Evolutionary conservation across 2,329 filamentous ascomycete species (phyloP), one percentile per base, ranked within the genome.

Genomic region (Aaosphaeria pasadenensis): DNA sequence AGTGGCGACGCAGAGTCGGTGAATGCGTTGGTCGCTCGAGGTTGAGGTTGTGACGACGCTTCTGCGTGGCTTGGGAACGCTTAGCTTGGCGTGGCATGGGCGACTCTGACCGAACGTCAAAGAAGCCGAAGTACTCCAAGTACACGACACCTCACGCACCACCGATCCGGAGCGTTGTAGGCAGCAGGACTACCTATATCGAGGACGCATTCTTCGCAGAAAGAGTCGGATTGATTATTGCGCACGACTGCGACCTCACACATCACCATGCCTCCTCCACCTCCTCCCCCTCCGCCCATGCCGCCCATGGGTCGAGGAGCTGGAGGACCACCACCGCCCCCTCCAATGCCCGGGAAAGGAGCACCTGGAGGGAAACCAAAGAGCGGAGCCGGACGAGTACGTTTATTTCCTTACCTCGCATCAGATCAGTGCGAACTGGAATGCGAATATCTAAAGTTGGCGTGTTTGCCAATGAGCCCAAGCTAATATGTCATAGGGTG

Each of bases 401-500:
- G 66, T 58, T n/a, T 11, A 40, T 7, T 29, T 30, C 4, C 43
- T 36, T 28, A 40, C 32, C 38, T 28, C 38, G 24, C 35, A 46
- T 24, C 40, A 49, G n/a, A 45, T 42, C 17, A 11, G 43, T 44
- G 43, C 42, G 17, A 32, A 32, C 44, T 24, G 35, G 32, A 29
- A 24, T 17, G 33, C 46, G 31, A 24, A 24, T 24, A 2, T 24
- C 17, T 24, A 24, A 24, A 24, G 51, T 1, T 30, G 28, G 29
- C 40, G 31, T 28, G 13, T 36, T n/a, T 43, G 28, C 28, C 28
- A 24, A 7, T 5, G 30, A 53, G 52, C 55, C 36, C 28, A 30
- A 43, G 58, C 65, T 70, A 59, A 70, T 57, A 46, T 42, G 43
- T 30, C 44, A 50, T 46, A 97, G 92, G 87, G 87, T 60, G 91